Base-by-base conservation (phyloP, 805 yeast species). In the Suhomyces prunicola region DNA sequence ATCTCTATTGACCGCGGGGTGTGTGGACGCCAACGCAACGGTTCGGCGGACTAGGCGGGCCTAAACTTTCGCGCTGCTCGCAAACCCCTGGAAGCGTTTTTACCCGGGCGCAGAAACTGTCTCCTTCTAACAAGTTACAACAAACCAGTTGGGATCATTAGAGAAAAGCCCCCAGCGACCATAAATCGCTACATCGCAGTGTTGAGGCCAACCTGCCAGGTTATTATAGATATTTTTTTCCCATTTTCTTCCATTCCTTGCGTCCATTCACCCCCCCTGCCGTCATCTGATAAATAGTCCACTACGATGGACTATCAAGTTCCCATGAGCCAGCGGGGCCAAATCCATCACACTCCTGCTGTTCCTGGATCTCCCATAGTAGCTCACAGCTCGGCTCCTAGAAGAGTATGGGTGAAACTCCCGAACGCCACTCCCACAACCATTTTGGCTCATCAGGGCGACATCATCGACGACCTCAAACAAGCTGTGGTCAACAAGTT, bases 401-500 rank as follows among this genome's bases (percentile, higher is more conserved):
- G 42, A 15, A 63, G 89, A 48, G 77, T 84, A 1, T 84, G 89
- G 89, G 80, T 84, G 5, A 77, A 68, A 50, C 68, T 78, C 41
- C 70, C 73, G 0, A 68, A 70, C 22, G 82, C 82, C 1, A 77
- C 76, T 15, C 88, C 97, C 2, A 89, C 97, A 0, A 81, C 96
- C 1, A 69, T 92, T 6, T 65, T 76, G 53, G 86, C 88, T 17
- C 74, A 76, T 15, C 82, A 82, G 29, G 64, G 68, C 19, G 93
- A 88, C 63, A 78, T 91, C 1, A 79, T 92, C 5, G 98, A 92
- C 67, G 97, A 93, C 67, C 73, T 92, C 60, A 92, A 92, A 62
- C 71, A 78, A 9, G 78, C 83, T 54, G 78, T 92, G 1, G 68
- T 85, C 36, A 71, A 71, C 45, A 88, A 86, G 60, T 87, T 80